These are phyloP conservation scores for Trichoderma koningii DNA, from an alignment of 2,329 filamentous ascomycete species.

Conservation along the genomic window DNA sequence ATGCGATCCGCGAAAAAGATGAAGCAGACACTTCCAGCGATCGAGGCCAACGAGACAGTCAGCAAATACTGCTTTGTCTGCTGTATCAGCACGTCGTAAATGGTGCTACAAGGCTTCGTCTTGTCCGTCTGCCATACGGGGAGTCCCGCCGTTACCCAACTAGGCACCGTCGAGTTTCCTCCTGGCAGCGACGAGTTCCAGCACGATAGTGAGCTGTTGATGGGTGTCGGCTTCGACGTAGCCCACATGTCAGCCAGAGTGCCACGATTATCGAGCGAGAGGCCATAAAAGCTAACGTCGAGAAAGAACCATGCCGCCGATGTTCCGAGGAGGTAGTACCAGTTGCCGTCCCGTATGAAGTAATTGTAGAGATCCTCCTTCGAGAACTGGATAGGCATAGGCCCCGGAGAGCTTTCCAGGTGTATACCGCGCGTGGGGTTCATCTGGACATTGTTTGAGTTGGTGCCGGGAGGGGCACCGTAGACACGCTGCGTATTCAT, in stretches of 20 bases:
- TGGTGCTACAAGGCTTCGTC: conserved; percentile 52
- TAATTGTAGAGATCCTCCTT: conserved; percentile 51
- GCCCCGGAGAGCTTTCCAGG: conserved; percentile 39
- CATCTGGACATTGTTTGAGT: conserved; percentile 31
- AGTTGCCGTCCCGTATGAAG: conserved; percentile 48
- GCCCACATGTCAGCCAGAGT: conserved; percentile 45
- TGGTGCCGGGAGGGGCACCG: conserved; percentile 41
- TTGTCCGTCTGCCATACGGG: conserved; percentile 55
- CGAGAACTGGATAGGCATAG: conserved; percentile 53
- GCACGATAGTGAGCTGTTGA: conserved; percentile 47
- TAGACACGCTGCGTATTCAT: conserved; percentile 63
- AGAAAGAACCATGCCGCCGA: conserved; percentile 55
- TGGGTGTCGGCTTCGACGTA: conserved; percentile 38
- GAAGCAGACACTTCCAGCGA: conserved; percentile 53
- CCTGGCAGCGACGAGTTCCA: conserved; percentile 49
- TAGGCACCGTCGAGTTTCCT: conserved; percentile 48
- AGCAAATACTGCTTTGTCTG: conserved; percentile 56
- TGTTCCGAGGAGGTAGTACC: conserved; percentile 45
- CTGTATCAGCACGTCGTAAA: conserved; percentile 54
- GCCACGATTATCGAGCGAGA: conserved; percentile 49
- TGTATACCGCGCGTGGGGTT: conserved; percentile 34
- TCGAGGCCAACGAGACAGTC: conserved; percentile 55
- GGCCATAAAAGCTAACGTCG: conserved; percentile 58
- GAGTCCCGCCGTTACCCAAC: conserved; percentile 45
- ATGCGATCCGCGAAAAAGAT: conserved; percentile 52